Base-by-base conservation (phyloP, 257 asterid genomes). In the Primulina tabacum region DNA sequence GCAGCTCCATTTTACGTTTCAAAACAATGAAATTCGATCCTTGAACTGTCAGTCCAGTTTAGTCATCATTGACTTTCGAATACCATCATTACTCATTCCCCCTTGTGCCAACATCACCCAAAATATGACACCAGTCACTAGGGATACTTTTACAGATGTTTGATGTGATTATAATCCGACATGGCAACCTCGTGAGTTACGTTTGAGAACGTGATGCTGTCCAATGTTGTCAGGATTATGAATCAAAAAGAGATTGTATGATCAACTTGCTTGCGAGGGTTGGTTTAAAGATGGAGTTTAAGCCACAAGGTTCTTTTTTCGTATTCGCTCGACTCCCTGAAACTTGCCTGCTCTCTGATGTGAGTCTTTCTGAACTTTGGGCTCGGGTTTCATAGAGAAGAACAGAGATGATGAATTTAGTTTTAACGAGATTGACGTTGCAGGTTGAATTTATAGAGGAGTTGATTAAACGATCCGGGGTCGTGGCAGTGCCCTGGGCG, bases 291-390 rank as follows among this genome's bases (percentile, higher is more conserved):
- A 70, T 80, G 76, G 73, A 78, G 52, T 24, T 0, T 72, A 86
- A 71, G 78, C 89, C 26, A 24, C 26, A 24, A 82, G 98, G 97
- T 55, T 90, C 98, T 1, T 71, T 87, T 76, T 90, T 92, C 40
- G 71, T 88, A 61, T 88, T 92, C 50, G 86, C 87, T 9, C 86
- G 79, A 84, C 97, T 90, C 73, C 98, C 97, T 12, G 26, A 24
- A 24, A 24, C 26, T 24, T 24, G 26, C 26, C 26, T 24, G 26
- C 1, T 24, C 26, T 24, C 26, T 24, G 26, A 24, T 24, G 26
- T 24, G 26, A 24, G 26, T 24, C 26, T 24, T 24, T 24, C 26
- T 24, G 26, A 24, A 24, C 26, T 24, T 24, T 24, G 26, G 26
- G 26, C 26, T 24, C 26, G 26, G 26, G 26, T 24, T 24, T 24